phyloP scores from a whole-genome alignment of 2,329 filamentous ascomycete genomes.

The Xylariaceae sp. region DNA sequence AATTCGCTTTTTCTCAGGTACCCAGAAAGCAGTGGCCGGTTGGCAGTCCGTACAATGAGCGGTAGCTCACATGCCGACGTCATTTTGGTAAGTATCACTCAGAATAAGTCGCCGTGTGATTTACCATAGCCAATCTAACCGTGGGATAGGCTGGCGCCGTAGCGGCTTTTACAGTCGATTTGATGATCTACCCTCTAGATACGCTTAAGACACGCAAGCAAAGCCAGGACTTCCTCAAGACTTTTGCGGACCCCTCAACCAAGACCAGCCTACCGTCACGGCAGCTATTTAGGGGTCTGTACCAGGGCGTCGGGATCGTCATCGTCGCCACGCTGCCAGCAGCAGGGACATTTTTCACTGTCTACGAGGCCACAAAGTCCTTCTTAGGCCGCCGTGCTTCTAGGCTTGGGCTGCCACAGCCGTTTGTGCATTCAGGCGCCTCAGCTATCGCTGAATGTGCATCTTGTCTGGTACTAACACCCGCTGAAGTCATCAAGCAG shows the following conservation, averaged over 20 bases:
- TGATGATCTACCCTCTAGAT: conserved; percentile 86
- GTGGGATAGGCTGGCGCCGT: conserved; percentile 74
- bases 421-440: conserved; percentile 73
- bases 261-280: conserved; percentile 56
- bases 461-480: conserved; percentile 85
- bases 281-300: conserved; percentile 70
- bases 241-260: conserved; percentile 64
- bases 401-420: conserved; percentile 61
- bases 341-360: conserved; percentile 89
- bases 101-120: background rate
- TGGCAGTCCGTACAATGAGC: conserved; percentile 29
- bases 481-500: conserved; percentile 90
- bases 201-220: conserved; percentile 89
- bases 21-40: background rate
- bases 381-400: conserved; percentile 60
- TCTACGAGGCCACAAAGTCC: conserved; percentile 79
- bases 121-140: conserved; percentile 8
- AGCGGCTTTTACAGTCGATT: conserved; percentile 84
- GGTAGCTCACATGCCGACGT: conserved; percentile 37
- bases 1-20: too few species aligned
- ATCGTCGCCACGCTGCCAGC: conserved; percentile 81
- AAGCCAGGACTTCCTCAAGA: conserved; percentile 73
- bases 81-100: conserved; percentile 37
- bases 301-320: conserved; percentile 86
- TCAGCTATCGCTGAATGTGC: conserved; percentile 81